Evolutionary conservation across 2,329 filamentous ascomycete species (phyloP), one percentile per base, ranked within the genome.

Genomic region (Ascochyta clinopodiicola): DNA sequence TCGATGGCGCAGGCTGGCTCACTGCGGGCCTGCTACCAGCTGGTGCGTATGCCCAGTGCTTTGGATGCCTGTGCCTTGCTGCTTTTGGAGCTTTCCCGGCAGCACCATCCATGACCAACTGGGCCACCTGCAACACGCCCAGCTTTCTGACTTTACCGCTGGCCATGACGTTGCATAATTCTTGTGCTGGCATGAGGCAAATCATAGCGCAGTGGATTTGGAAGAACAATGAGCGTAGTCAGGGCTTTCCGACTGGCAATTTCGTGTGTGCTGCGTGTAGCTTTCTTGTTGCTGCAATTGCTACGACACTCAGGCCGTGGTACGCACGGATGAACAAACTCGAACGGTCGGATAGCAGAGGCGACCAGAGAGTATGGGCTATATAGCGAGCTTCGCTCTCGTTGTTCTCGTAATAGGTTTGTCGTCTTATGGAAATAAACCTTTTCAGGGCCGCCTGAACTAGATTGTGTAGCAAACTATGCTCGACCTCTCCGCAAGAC

Each of bases 141-240:
- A 72, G 70, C 10, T 64, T 76, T 6, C 45, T 72, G 8, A 77
- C 74, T 12, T 73, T 78, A 48, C 72, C 71, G 0, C 61, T 78
- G 19, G 75, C 75, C 5, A 75, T 75, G 19, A 75, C 76, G 1
- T 51, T 77, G 24, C 71, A 77, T 48, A 77, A 77, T 45, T 72
- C 68, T 1, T 72, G 68, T 22, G 74, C 74, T 3, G 75, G 76
- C 0, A 62, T 78, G 6, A 70, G 72, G 3, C 73, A 76, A 56
- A 75, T 78, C 15, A 74, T 78, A 21, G 70, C 74, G 1, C 73
- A 77, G 56, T 78, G 75, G 75, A 77, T 78, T 12, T 77, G 75
- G 75, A 72, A 65, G 27, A 60, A 64, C 6, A 56, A 50, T 3
- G 72, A 77, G 51, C 64, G 64, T 4, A 29, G 36, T 0, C 34